Conservation (phyloP, 2,329 filamentous ascomycete genomes). For the Plenodomus biglobosus region DNA sequence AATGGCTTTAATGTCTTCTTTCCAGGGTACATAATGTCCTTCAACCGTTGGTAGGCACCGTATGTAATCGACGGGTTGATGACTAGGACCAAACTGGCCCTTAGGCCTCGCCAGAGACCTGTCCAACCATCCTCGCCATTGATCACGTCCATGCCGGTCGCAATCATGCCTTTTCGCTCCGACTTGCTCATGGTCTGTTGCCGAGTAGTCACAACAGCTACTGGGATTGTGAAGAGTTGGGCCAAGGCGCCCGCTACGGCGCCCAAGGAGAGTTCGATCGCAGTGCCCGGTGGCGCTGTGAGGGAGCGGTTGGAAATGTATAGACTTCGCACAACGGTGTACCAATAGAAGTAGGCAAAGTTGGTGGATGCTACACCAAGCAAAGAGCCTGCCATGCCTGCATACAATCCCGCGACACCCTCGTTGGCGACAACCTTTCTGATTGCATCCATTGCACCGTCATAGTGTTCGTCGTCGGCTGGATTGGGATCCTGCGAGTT, state of each 20-base stretch:
- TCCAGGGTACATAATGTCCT: slow-evolving; percentile 74
- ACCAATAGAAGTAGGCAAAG: slow-evolving; percentile 99
- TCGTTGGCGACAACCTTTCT: slow-evolving; percentile 79
- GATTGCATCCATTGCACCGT: slow-evolving; percentile 85
- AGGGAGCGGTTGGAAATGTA: slow-evolving; percentile 66
- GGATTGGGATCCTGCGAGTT: slow-evolving; percentile 44
- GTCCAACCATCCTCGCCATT: slow-evolving; percentile 85
- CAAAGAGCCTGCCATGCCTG: slow-evolving; percentile 82
- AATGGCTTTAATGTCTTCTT: slow-evolving; percentile 74
- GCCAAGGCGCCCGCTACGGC: slow-evolving; percentile 87
- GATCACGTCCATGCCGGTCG: slow-evolving; percentile 85
- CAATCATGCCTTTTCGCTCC: slow-evolving; percentile 82
- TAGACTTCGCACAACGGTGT: slow-evolving; percentile 79
- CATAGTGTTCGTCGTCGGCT: slow-evolving; percentile 70
- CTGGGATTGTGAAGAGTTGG: slow-evolving; percentile 94
- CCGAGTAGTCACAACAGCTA: slow-evolving; percentile 90
- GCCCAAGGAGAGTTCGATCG: slow-evolving; percentile 79
- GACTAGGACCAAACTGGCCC: slow-evolving; percentile 92
- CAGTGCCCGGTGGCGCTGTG: slow-evolving; percentile 70
- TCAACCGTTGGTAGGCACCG: slow-evolving; percentile 89
- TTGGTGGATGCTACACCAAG: slow-evolving; percentile 95
- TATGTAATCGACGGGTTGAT: slow-evolving; percentile 98
- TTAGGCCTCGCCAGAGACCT: slow-evolving; percentile 91
- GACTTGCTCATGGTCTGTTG: slow-evolving; percentile 89
- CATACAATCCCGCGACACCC: slow-evolving; percentile 79